Percentiles rank a stretch among this genome's conserved stretches.
Evolutionary conservation across 371 early-diverging fungal species (phyloP).

Genomic region (Mucor circinelloides): DNA sequence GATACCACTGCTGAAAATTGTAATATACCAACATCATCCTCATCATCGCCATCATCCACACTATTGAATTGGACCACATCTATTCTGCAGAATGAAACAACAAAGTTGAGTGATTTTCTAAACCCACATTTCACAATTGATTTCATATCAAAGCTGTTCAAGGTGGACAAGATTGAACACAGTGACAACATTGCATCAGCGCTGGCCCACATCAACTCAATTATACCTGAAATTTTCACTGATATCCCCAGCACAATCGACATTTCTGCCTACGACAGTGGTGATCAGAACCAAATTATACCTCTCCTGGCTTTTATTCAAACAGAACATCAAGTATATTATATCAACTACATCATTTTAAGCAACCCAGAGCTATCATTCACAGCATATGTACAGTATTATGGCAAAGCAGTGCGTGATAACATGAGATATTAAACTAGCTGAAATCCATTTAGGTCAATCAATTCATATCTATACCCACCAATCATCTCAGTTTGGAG

Average conservation of each 20-base stretch:
- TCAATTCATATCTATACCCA: slow-evolving; percentile 31
- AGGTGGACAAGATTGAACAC: neutral
- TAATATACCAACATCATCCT: neutral
- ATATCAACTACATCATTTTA: slow-evolving; percentile 22
- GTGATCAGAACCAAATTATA: slow-evolving; percentile 28
- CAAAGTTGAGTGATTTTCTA: neutral
- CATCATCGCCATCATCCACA: neutral
- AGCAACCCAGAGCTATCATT: slow-evolving; percentile 30
- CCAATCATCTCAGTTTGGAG: slow-evolving; percentile 33
- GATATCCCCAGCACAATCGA: slow-evolving; percentile 5
- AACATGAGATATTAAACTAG: neutral
- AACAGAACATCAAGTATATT: slow-evolving; percentile 36
- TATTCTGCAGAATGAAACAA: neutral
- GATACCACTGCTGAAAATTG: neutral
- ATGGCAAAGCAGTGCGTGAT: neutral
- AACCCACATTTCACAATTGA: neutral
- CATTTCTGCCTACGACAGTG: slow-evolving; percentile 4
- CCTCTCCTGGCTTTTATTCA: slow-evolving; percentile 36
- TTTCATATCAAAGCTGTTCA: neutral
- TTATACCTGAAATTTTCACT: neutral
- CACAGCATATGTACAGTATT: slow-evolving; percentile 34
- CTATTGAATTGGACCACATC: neutral
- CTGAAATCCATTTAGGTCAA: slow-evolving; percentile 14
- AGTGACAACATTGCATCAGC: neutral
- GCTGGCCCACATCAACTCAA: neutral